Conservation (phyloP, 495 filamentous ascomycete species). For the Schizothecium vesticola region DNA sequence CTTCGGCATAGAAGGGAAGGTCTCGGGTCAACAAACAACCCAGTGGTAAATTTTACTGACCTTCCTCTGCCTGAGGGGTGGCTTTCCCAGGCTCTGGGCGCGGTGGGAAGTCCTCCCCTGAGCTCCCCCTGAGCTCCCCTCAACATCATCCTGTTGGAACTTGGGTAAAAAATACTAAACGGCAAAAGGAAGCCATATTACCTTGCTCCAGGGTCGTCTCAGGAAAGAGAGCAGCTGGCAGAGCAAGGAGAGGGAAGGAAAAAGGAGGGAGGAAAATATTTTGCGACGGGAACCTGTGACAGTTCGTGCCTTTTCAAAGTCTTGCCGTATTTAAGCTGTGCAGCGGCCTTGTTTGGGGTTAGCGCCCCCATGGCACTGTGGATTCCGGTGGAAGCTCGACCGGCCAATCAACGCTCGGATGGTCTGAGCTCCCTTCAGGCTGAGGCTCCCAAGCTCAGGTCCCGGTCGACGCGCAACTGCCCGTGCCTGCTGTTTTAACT, state of each 20-base stretch:
- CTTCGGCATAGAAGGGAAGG: background rate
- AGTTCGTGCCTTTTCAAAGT: background rate
- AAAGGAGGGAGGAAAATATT: background rate
- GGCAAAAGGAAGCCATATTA: background rate
- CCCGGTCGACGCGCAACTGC: constrained; percentile 32
- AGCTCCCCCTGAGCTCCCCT: background rate
- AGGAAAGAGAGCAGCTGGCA: background rate
- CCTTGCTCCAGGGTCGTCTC: background rate
- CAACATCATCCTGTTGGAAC: background rate
- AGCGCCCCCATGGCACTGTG: background rate
- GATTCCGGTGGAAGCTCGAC: background rate
- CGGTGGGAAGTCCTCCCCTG: background rate
- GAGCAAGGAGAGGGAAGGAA: background rate
- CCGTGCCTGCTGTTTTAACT: constrained; percentile 16
- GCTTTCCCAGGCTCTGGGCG: background rate
- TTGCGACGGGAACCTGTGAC: background rate
- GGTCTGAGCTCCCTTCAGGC: constrained; percentile 26
- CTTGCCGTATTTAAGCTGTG: constrained; percentile 3
- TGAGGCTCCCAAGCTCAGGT: constrained; percentile 14
- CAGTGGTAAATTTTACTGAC: background rate
- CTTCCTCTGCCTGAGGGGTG: background rate
- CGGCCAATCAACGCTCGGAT: constrained; percentile 16
- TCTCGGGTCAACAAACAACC: background rate
- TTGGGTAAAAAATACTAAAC: background rate
- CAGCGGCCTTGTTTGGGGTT: background rate